Evolutionary conservation across 2,329 filamentous ascomycete genomes (phyloP).

Genomic region (Ophiostoma sp.): DNA sequence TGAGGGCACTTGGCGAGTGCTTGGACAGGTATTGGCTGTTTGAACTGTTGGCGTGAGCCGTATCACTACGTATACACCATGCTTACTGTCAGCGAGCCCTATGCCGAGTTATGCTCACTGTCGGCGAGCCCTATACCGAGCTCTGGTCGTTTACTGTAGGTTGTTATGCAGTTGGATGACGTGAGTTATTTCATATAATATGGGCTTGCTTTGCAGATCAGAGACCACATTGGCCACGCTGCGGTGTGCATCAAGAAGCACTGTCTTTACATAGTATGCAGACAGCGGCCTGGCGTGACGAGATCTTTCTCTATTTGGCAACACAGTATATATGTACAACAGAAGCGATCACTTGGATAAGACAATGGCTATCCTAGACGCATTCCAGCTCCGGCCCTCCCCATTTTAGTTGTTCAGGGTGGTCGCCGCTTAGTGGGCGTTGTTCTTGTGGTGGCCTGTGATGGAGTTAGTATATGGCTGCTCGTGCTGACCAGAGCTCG

Average conservation of each 20-base stretch:
- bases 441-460: conserved; percentile 99
- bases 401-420: background rate
- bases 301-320: conserved; percentile 36
- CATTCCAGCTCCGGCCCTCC: conserved; percentile 14
- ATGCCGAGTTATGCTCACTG: background rate
- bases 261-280: background rate
- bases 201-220: background rate
- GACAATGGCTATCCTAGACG: conserved; percentile 16
- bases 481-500: background rate
- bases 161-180: background rate
- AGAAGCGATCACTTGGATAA: conserved; percentile 28
- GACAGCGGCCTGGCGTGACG: conserved; percentile 20
- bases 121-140: background rate
- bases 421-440: conserved; percentile 69
- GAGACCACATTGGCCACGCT: background rate
- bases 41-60: background rate
- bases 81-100: background rate
- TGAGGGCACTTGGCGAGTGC: background rate
- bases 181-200: background rate
- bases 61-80: background rate
- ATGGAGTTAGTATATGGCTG: background rate
- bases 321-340: conserved; percentile 37
- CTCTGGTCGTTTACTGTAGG: background rate
- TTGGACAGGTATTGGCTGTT: background rate
- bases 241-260: background rate